Conservation (phyloP, 495 filamentous ascomycete species). For the Tuber calosporum region DNA sequence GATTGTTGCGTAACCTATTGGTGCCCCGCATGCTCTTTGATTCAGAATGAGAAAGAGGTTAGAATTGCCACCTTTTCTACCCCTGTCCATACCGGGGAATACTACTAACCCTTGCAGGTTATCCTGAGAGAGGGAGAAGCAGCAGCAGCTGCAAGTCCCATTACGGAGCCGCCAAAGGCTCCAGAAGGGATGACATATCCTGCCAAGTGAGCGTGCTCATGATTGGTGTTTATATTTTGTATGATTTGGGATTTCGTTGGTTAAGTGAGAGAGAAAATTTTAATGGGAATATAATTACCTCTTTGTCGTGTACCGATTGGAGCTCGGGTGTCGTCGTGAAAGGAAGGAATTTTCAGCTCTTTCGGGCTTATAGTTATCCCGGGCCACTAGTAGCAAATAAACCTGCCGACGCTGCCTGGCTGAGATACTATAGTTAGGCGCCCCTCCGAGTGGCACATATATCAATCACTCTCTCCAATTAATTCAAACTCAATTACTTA, state of each 20-base stretch:
- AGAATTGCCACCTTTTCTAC: neutral
- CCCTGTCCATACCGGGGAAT: neutral
- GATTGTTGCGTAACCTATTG: neutral
- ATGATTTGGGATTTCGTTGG: neutral
- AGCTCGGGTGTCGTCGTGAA: no score
- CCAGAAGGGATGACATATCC: neutral
- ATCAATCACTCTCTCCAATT: neutral
- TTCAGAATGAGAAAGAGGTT: slow-evolving; percentile 1
- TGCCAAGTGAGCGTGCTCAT: neutral
- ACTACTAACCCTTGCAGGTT: neutral
- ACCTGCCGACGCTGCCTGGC: neutral
- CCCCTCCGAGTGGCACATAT: no score
- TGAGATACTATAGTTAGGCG: neutral
- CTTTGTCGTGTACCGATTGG: neutral
- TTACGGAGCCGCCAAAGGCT: neutral
- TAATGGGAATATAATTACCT: slow-evolving; percentile 6
- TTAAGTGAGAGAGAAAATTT: neutral
- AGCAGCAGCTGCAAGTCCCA: neutral
- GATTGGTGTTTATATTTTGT: neutral
- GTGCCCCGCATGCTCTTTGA: neutral
- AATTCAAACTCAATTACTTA: neutral
- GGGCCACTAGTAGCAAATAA: neutral
- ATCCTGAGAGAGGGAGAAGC: neutral
- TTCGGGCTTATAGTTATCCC: neutral
- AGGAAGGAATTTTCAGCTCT: neutral